Percentiles rank a stretch among this genome's conserved stretches.
These are phyloP conservation scores for Pleurotus tuoliensis DNA, from an alignment of 768 basidiomycete species.

Conservation along the genomic window DNA sequence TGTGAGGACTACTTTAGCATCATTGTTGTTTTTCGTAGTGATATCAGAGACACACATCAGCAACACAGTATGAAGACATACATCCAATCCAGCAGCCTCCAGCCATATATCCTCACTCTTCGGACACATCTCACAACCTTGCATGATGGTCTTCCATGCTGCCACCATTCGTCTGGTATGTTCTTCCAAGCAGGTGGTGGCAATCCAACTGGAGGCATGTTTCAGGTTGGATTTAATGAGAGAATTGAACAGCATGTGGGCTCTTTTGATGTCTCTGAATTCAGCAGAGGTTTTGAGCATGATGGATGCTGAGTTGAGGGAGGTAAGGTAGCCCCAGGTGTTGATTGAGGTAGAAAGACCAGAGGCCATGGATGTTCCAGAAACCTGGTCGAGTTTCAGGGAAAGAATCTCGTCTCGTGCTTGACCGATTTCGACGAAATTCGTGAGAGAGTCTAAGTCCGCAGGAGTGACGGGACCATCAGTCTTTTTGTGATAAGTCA, in stretches of 20 bases:
- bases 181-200: constrained; percentile 93
- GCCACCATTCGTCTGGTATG: constrained; percentile 96
- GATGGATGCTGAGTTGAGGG: constrained; percentile 70
- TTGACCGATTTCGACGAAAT: constrained; percentile 95
- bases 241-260: constrained; percentile 92
- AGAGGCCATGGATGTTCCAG: constrained; percentile 65
- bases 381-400: constrained; percentile 89
- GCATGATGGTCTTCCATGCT: constrained; percentile 88
- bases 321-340: constrained; percentile 97
- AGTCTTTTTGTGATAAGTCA: constrained; percentile 25
- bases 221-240: constrained; percentile 97
- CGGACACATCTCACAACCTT: constrained; percentile 93
- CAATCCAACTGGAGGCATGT: constrained; percentile 98
- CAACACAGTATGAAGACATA: constrained; percentile 31
- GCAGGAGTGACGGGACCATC: constrained; percentile 83
- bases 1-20: constrained; percentile 92
- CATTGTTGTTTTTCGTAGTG: constrained; percentile 68
- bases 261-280: constrained; percentile 98
- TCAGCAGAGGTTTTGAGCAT: constrained; percentile 91
- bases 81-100: constrained; percentile 93
- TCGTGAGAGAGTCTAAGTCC: constrained; percentile 71
- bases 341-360: constrained; percentile 87
- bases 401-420: constrained; percentile 93
- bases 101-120: constrained; percentile 98
- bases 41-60: no score